Conservation (phyloP, 768 basidiomycete species). For the Suillus sp. region DNA sequence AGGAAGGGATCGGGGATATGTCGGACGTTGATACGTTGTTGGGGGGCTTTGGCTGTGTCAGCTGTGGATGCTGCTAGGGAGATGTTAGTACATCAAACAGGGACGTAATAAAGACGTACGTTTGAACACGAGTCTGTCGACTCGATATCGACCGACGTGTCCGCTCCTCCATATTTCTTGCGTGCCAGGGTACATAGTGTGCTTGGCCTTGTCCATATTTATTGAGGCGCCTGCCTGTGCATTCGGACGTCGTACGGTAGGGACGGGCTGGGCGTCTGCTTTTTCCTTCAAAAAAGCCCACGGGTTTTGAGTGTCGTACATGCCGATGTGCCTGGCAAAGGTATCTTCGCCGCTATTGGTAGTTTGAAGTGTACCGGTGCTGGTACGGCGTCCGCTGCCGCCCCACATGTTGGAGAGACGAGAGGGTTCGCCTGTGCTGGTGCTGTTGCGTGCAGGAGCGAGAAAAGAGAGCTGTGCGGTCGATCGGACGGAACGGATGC, state of each 20-base stretch:
- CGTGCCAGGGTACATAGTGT: conserved; percentile 25
- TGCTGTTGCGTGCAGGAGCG: conserved; percentile 19
- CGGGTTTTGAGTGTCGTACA: conserved; percentile 45
- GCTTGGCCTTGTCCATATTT: conserved; percentile 18
- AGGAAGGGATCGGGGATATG: conserved; percentile 54
- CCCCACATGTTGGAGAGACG: conserved; percentile 9
- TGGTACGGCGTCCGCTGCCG: conserved; percentile 28
- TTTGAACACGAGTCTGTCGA: conserved; percentile 46
- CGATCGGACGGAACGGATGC: conserved; percentile 34
- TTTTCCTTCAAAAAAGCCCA: conserved; percentile 66
- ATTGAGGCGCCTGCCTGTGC: conserved; percentile 18
- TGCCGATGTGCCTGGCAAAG: conserved; percentile 41
- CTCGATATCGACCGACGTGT: conserved; percentile 63
- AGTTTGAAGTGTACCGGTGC: conserved; percentile 35
- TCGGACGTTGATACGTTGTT: conserved; percentile 67
- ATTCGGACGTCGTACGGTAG: conserved; percentile 24
- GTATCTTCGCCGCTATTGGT: conserved; percentile 38
- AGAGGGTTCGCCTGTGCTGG: conserved; percentile 13
- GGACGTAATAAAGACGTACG: conserved; percentile 29
- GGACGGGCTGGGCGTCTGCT: conserved; percentile 33
- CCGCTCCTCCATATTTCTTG: conserved; percentile 72
- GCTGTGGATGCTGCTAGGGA: conserved; percentile 36
- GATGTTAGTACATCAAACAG: conserved; percentile 2
- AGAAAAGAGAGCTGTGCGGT: conserved; percentile 32
- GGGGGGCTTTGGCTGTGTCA: conserved; percentile 58